Conservation (phyloP, 192 early-diverging fungal species). For the Lunasporangiospora selenospora region DNA sequence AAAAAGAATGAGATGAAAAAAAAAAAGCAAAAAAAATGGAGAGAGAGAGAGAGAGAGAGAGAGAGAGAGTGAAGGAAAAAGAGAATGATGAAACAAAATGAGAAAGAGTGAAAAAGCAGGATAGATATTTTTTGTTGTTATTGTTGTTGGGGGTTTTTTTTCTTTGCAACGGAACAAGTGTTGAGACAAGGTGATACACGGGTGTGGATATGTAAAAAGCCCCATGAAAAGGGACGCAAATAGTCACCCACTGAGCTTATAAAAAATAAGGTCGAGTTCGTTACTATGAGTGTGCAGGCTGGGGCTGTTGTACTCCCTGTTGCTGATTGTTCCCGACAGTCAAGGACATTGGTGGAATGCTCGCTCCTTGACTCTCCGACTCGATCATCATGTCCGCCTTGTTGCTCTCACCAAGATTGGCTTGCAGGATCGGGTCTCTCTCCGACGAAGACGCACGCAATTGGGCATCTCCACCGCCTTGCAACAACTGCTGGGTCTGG, state of each 20-base stretch:
- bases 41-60: neutral
- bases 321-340: neutral
- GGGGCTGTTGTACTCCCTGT: neutral
- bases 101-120: neutral
- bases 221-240: neutral
- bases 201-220: neutral
- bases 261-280: too few species aligned
- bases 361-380: too few species aligned
- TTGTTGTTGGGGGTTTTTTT: neutral
- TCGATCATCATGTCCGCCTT: neutral
- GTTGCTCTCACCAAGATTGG: neutral
- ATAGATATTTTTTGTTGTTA: neutral
- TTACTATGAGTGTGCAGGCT: neutral
- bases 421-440: too few species aligned
- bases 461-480: too few species aligned
- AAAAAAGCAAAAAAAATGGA: neutral
- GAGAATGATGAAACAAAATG: neutral
- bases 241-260: neutral
- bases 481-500: slow-evolving; percentile 4
- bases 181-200: neutral
- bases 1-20: too few species aligned
- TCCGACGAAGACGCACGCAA: too few species aligned
- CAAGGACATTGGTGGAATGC: too few species aligned
- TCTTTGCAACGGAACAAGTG: neutral
- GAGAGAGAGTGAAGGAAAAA: too few species aligned